Evolutionary conservation across 1,284 basidiomycete species (phyloP).

Genomic region (Schizophyllum amplum): DNA sequence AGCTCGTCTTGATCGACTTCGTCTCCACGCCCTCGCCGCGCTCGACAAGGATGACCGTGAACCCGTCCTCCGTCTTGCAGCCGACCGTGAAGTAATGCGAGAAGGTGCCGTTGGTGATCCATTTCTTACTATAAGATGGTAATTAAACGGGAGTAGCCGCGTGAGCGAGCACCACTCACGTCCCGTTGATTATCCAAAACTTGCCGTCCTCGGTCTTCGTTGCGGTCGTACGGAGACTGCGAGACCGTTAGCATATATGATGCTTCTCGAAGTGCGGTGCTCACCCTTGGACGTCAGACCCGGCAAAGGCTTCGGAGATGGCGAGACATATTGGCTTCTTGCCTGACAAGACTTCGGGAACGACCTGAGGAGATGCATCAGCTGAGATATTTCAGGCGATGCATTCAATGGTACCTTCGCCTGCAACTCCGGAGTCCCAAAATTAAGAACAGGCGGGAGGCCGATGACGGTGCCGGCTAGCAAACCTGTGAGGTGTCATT

Average conservation of each 20-base stretch:
- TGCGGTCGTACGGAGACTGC: slow-evolving; percentile 63
- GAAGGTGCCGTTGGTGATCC: slow-evolving; percentile 64
- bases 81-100: slow-evolving; percentile 51
- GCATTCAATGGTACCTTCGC: slow-evolving; percentile 60
- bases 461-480: slow-evolving; percentile 71
- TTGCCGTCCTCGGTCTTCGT: slow-evolving; percentile 76
- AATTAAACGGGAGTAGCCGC: background rate
- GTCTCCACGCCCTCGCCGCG: slow-evolving; percentile 68
- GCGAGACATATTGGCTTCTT: slow-evolving; percentile 81
- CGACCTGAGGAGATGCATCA: slow-evolving; percentile 32
- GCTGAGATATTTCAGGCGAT: slow-evolving; percentile 5
- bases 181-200: slow-evolving; percentile 81
- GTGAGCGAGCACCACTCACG: slow-evolving; percentile 53
- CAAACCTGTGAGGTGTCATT: slow-evolving; percentile 21
- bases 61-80: slow-evolving; percentile 57
- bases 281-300: slow-evolving; percentile 84
- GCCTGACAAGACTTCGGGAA: slow-evolving; percentile 82
- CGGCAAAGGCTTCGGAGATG: slow-evolving; percentile 86
- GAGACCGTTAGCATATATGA: too few species aligned
- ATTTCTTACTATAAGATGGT: slow-evolving; percentile 42
- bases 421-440: slow-evolving; percentile 73
- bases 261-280: slow-evolving; percentile 65
- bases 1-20: slow-evolving; percentile 70
- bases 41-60: slow-evolving; percentile 73
- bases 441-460: slow-evolving; percentile 81